A percentile compares a stretch with the other conserved stretches of the same genome.
phyloP scores from a whole-genome alignment of 2,329 filamentous ascomycete species.

The Lasiodiplodia citricola region DNA sequence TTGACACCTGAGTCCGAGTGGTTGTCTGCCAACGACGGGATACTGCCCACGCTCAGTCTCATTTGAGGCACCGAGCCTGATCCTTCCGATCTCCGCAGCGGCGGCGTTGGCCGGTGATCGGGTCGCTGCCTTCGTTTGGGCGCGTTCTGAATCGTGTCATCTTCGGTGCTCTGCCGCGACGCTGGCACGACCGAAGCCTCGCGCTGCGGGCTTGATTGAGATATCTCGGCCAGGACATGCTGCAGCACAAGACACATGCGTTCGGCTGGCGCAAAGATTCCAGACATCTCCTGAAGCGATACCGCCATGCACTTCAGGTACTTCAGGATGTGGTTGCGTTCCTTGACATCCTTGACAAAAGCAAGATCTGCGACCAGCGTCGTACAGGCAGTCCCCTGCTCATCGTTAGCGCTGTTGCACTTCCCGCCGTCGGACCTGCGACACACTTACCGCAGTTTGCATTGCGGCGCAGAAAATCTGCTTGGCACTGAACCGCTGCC shows the following conservation, averaged over 20 bases:
- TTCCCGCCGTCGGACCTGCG: background rate
- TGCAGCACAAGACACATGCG: constrained; percentile 60
- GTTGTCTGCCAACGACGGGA: background rate
- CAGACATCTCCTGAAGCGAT: constrained; percentile 59
- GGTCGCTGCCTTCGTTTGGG: constrained; percentile 9
- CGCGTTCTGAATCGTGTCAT: background rate
- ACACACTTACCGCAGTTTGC: constrained; percentile 53
- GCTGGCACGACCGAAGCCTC: constrained; percentile 15
- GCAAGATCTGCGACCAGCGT: constrained; percentile 58
- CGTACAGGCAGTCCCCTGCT: constrained; percentile 58
- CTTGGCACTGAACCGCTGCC: constrained; percentile 57
- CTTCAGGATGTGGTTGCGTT: constrained; percentile 50
- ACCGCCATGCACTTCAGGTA: constrained; percentile 61
- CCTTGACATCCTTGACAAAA: constrained; percentile 45
- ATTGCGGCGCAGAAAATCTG: constrained; percentile 59
- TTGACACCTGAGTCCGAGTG: background rate
- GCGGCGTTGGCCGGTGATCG: constrained; percentile 15
- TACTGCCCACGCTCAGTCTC: background rate
- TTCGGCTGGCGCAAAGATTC: constrained; percentile 59
- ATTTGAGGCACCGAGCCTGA: background rate
- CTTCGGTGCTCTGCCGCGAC: background rate
- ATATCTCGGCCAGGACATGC: constrained; percentile 57
- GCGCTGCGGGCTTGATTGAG: constrained; percentile 31
- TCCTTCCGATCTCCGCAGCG: constrained; percentile 4
- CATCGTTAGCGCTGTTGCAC: constrained; percentile 23